phyloP scores from a whole-genome alignment of 1,139 yeast species.

The Wickerhamiella pararugosa region DNA sequence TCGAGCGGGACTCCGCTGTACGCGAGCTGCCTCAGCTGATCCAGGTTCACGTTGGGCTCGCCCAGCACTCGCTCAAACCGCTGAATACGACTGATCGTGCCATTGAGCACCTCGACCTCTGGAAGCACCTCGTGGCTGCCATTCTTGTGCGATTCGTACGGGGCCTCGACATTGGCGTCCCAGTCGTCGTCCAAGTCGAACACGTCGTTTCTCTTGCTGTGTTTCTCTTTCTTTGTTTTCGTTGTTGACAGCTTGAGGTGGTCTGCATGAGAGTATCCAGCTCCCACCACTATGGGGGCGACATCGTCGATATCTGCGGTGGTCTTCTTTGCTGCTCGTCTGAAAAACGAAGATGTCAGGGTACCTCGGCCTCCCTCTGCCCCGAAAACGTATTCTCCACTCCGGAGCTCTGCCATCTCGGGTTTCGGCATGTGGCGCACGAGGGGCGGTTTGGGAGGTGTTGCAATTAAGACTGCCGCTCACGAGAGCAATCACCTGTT shows the following conservation, averaged over 20 bases:
- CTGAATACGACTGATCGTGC: constrained; percentile 43
- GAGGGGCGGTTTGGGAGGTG: no score
- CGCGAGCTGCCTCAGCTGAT: constrained; percentile 58
- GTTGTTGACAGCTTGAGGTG: constrained; percentile 3
- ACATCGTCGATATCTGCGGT: not conserved
- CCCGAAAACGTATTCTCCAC: constrained; percentile 4
- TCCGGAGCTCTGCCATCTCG: constrained; percentile 5
- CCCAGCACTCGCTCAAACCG: constrained; percentile 53
- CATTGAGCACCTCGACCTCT: constrained; percentile 43
- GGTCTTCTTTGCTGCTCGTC: not conserved
- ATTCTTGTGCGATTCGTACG: constrained; percentile 1
- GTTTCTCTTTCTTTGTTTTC: not conserved
- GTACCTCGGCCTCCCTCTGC: constrained; percentile 5
- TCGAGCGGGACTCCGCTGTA: constrained; percentile 92
- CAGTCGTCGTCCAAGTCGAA: constrained; percentile 75
- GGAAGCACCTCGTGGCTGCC: constrained; percentile 22
- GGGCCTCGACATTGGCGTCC: constrained; percentile 68
- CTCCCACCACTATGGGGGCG: constrained; percentile 2
- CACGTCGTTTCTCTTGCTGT: constrained; percentile 13
- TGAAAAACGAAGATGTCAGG: constrained; percentile 2
- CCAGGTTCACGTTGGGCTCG: constrained; percentile 45
- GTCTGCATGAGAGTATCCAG: constrained; percentile 16
- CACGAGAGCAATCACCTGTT: no score
- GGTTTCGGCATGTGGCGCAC: constrained; percentile 1
- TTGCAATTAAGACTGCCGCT: no score